A percentile compares a stretch with the other conserved stretches of the same genome.
These are phyloP conservation scores for Cinnamomum micranthum DNA, from an alignment of 164 flowering plant genomes.

Conservation along the genomic window DNA sequence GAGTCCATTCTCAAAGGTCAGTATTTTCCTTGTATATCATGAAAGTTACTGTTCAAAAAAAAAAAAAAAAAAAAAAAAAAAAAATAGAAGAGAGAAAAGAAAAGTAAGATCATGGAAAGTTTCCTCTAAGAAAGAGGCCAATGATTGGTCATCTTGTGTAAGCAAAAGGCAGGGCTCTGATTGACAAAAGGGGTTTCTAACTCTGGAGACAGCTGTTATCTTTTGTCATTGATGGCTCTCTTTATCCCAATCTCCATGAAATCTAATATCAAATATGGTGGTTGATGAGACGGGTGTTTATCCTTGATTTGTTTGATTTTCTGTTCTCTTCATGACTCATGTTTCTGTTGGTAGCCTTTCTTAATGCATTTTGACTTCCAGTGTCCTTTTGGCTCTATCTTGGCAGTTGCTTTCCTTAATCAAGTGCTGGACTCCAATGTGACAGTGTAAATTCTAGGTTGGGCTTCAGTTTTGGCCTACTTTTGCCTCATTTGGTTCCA, in stretches of 20 bases:
- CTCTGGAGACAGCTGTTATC: constrained; percentile 49
- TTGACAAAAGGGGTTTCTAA: constrained; percentile 28
- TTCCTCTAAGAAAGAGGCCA: constrained; percentile 20
- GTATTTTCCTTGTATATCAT: neutral
- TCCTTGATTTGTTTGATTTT: neutral
- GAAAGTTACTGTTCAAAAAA: too few relatives aligned
- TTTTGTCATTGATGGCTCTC: constrained; percentile 25
- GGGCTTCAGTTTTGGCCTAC: too few relatives aligned
- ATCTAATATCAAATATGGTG: constrained; percentile 41
- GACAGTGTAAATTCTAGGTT: too few relatives aligned
- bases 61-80: too few relatives aligned
- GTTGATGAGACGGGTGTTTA: constrained; percentile 37
- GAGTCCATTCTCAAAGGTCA: neutral
- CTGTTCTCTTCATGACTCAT: neutral
- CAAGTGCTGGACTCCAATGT: too few relatives aligned
- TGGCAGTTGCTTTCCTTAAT: neutral
- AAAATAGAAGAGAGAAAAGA: too few relatives aligned
- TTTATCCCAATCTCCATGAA: constrained; percentile 34
- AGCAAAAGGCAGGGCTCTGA: constrained; percentile 15
- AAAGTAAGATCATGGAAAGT: too few relatives aligned
- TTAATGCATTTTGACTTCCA: neutral
- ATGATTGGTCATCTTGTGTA: constrained; percentile 40
- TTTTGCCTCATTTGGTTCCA: too few relatives aligned
- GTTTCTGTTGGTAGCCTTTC: neutral
- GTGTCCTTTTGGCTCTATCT: neutral